Base-by-base conservation (phyloP, 2,329 filamentous ascomycete species). In the Calonectria pseudoreteaudii region DNA sequence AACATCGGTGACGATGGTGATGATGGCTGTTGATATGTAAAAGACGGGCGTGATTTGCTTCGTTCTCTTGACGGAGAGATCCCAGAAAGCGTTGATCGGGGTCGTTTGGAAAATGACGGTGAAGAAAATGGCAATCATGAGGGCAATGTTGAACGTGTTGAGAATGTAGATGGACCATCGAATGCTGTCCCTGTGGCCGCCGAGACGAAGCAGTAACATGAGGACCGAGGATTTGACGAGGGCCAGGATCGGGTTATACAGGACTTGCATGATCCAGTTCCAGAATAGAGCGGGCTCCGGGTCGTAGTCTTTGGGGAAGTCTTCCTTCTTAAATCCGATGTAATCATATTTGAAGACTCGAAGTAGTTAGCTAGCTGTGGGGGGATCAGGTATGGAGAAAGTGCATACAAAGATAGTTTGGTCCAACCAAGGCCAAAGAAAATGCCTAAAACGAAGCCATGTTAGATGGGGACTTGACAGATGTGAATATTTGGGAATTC, bases 221-320 rank as follows among this genome's bases (percentile, higher is more conserved):
- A 88, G 82, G 23, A 87, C 81, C 0, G 87, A 88, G 2, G 84
- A 82, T 77, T 88, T 88, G 70, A 87, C 84, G 13, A 88, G 81
- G 5, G 86, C 85, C 2, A 88, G 77, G 56, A 88, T 85, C 0
- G 87, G 86, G 66, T 87, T 88, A 80, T 88, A 88, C 2, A 86
- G 73, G 2, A 79, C 77, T 44, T 79, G 77, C 70, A 79, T 73
- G 18, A 78, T 75, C 77, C 74, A 79, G 28, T 79, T 79, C 62
- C 77, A 79, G 10, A 76, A 79, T 2, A 79, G 62, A 4, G 73
- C 71, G 2, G 77, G 77, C 28, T 79, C 68, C 7, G 70, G 4
- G 7, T 79, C 56, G 31, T 78, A 78, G 0, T 66, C 67, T 4
- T 72, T 31, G 23, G 75, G 77, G 3, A 77, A 38, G 2, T 70